These are phyloP conservation scores for Pterula multifida DNA, from an alignment of 1,284 basidiomycete species.

Conservation along the genomic window DNA sequence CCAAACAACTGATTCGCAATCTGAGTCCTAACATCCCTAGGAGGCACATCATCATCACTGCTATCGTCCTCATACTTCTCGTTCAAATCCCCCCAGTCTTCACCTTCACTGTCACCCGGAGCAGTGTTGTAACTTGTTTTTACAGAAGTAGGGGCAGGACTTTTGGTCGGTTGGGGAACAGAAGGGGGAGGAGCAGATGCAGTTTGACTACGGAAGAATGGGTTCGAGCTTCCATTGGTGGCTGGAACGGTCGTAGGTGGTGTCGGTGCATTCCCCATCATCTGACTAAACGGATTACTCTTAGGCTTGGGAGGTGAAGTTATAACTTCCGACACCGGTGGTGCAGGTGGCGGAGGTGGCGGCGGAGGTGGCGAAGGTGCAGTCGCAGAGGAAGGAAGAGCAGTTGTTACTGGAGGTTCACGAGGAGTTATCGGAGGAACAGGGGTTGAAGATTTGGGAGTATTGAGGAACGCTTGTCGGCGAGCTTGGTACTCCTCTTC, in stretches of 20 bases:
- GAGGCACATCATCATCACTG: conserved; percentile 69
- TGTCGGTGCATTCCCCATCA: conserved; percentile 28
- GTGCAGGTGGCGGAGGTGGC: conserved; percentile 18
- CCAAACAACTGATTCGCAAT: conserved; percentile 77
- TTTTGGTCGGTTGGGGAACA: conserved; percentile 21
- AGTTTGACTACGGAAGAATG: conserved; percentile 42
- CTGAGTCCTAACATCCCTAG: conserved; percentile 52
- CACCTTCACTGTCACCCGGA: conserved; percentile 48
- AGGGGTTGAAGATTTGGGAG: conserved; percentile 25
- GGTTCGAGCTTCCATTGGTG: conserved; percentile 39
- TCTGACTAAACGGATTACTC: conserved; percentile 62
- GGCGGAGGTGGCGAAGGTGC: conserved; percentile 15
- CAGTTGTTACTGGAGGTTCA: conserved; percentile 18
- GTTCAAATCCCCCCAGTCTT: conserved; percentile 79
- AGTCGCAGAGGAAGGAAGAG: conserved; percentile 14
- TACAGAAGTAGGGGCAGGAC: conserved; percentile 32
- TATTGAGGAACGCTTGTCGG: conserved; percentile 24
- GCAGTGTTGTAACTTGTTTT: conserved; percentile 53
- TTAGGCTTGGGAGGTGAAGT: conserved; percentile 25
- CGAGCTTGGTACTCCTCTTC: conserved; percentile 49
- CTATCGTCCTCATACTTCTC: conserved; percentile 67
- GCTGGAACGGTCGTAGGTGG: conserved; percentile 19
- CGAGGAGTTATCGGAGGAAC: conserved; percentile 20
- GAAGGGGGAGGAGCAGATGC: conserved; percentile 22
- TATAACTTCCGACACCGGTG: conserved; percentile 23